Evolutionary conservation across 495 filamentous ascomycete genomes (phyloP).

Genomic region (Apodospora peruviana): DNA sequence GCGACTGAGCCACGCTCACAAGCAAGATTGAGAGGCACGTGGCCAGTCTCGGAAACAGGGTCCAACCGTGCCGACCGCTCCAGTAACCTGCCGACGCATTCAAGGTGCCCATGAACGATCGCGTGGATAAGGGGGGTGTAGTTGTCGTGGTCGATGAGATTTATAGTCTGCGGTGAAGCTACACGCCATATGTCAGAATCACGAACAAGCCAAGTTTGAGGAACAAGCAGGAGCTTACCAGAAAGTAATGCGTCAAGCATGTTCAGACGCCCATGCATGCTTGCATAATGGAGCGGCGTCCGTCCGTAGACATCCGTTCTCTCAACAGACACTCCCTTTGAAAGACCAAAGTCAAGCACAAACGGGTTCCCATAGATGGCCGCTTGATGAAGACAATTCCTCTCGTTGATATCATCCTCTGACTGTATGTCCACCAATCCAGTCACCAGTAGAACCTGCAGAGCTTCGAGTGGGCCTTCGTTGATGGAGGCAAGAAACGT

Average conservation of each 20-base stretch:
- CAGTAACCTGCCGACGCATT: conserved; percentile 73
- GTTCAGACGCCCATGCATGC: conserved; percentile 83
- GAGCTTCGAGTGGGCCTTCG: conserved; percentile 72
- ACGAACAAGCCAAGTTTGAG: background rate
- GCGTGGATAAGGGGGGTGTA: conserved; percentile 94
- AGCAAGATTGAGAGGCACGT: conserved; percentile 89
- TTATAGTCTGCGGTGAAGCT: conserved; percentile 58
- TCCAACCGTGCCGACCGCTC: conserved; percentile 69
- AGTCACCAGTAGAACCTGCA: conserved; percentile 71
- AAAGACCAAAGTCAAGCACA: conserved; percentile 68
- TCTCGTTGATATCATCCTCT: conserved; percentile 94
- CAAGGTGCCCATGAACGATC: conserved; percentile 76
- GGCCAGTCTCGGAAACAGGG: conserved; percentile 75
- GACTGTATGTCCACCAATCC: conserved; percentile 78
- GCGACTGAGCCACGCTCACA: conserved; percentile 83
- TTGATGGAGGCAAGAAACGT: conserved; percentile 84
- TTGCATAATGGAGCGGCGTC: conserved; percentile 91
- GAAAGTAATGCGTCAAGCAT: conserved; percentile 71
- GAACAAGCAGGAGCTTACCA: conserved; percentile 30
- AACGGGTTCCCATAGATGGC: conserved; percentile 79
- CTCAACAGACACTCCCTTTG: conserved; percentile 64
- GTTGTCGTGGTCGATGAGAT: conserved; percentile 90
- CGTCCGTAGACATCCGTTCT: conserved; percentile 88
- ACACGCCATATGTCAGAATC: conserved; percentile 5
- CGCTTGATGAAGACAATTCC: conserved; percentile 92